Conservation (phyloP, 2,329 filamentous ascomycete species). For the Aphanoascus verrucosus region DNA sequence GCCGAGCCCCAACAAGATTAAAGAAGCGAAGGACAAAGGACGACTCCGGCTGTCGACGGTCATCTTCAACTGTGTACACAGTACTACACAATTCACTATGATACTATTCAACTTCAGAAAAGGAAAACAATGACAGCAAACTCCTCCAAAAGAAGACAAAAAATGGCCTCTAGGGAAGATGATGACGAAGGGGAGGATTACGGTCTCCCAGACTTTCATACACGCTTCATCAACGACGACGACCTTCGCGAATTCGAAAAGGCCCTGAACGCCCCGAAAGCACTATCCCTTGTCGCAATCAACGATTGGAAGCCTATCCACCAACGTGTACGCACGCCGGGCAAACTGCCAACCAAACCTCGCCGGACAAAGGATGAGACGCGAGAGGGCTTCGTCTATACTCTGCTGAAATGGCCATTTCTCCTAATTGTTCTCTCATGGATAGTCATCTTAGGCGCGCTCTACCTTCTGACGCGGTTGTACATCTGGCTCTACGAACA, state of each 20-base stretch:
- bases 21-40: too few species aligned
- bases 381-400: conserved; percentile 83
- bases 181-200: conserved; percentile 42
- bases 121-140: conserved; percentile 1
- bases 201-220: conserved; percentile 66
- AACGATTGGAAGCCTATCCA: conserved; percentile 93
- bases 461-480: conserved; percentile 69
- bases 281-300: conserved; percentile 67
- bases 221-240: conserved; percentile 61
- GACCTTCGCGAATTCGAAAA: conserved; percentile 69
- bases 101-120: background rate
- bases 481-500: conserved; percentile 94
- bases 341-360: conserved; percentile 37
- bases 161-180: background rate
- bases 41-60: too few species aligned
- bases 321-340: conserved; percentile 50
- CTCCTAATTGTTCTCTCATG: conserved; percentile 68
- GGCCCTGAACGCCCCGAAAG: conserved; percentile 72
- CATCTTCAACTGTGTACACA: too few species aligned
- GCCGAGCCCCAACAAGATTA: too few species aligned
- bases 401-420: conserved; percentile 82
- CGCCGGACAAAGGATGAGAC: conserved; percentile 74
- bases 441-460: conserved; percentile 60
- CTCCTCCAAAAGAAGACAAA: background rate
- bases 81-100: too few species aligned